Evolutionary conservation across 2,329 filamentous ascomycete genomes (phyloP), one percentile per base, ranked within the genome.

Genomic region (Seiridium cupressi): DNA sequence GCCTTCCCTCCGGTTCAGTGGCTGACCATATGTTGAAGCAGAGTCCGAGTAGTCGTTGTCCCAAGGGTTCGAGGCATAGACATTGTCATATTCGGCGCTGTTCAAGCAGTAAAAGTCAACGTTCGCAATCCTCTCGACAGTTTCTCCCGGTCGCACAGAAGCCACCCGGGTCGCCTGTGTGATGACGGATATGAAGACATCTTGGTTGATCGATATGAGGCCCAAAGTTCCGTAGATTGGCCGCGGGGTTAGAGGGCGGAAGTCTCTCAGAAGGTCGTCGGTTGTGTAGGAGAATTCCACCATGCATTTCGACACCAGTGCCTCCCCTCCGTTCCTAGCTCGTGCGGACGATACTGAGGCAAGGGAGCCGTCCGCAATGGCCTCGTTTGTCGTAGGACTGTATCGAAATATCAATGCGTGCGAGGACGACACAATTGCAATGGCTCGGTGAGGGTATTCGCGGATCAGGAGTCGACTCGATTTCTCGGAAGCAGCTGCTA

Each of bases 71-170:
- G 83, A 69, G 8, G 81, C 79, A 35, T 86, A 80, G 38, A 93
- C 84, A 73, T 93, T 84, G 74, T 98, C 95, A 75, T 96, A 97
- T 65, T 92, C 88, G 46, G 89, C 82, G 68, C 89, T 90, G 73
- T 92, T 98, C 62, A 99, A 79, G 71, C 95, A 98, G 78, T 96
- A 92, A 73, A 98, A 98, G 65, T 95, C 91, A 61, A 97, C 94
- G 26, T 85, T 87, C 62, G 88, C 84, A 68, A 98, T 98, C 73
- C 89, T 88, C 76, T 95, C 91, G 32, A 97, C 89, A 3, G 90
- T 94, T 80, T 98, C 94, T 51, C 92, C 92, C 0, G 93, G 93
- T 53, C 93, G 84, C 53, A 97, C 84, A 1, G 87, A 92, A 13
- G 93, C 94, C 5, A 93, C 92, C 63, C 89, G 87, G 26, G 86